These are phyloP conservation scores for Hyaloscypha finlandica DNA, from an alignment of 495 filamentous ascomycete species.

Conservation along the genomic window DNA sequence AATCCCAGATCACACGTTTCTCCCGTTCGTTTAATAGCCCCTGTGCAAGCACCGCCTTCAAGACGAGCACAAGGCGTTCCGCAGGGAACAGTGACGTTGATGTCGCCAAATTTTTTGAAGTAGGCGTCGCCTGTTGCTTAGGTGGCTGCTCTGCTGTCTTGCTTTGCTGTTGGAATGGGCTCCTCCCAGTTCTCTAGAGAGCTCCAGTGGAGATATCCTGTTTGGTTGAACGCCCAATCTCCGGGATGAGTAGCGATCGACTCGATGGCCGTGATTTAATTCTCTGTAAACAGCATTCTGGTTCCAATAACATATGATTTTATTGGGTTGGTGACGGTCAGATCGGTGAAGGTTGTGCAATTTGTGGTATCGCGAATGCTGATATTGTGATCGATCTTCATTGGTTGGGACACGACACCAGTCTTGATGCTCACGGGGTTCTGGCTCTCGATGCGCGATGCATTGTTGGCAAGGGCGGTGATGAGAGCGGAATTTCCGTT, in stretches of 20 bases:
- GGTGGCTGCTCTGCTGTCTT: constrained; percentile 43
- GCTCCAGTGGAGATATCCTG: constrained; percentile 35
- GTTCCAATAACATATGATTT: constrained; percentile 33
- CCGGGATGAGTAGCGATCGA: constrained; percentile 26
- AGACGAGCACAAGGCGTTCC: constrained; percentile 50
- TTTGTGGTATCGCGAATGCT: constrained; percentile 41
- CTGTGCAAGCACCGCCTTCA: constrained; percentile 48
- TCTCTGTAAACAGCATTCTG: constrained; percentile 14
- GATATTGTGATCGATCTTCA: constrained; percentile 42
- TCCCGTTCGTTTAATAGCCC: constrained; percentile 26
- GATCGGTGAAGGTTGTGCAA: constrained; percentile 45
- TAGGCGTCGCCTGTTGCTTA: constrained; percentile 51
- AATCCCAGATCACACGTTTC: constrained; percentile 40
- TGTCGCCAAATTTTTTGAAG: constrained; percentile 44
- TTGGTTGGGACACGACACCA: constrained; percentile 37
- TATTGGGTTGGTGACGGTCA: constrained; percentile 33
- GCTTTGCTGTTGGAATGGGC: constrained; percentile 40
- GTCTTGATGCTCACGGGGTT: constrained; percentile 34
- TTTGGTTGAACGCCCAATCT: constrained; percentile 37
- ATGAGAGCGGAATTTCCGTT: constrained; percentile 27
- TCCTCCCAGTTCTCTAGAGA: constrained; percentile 43
- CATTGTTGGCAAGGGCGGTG: constrained; percentile 29
- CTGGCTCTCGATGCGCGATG: constrained; percentile 44
- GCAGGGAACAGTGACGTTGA: constrained; percentile 43
- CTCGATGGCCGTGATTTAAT: constrained; percentile 21